Evolutionary conservation across 768 basidiomycete species (phyloP).

Genomic region (Hirschioporus abietinus): DNA sequence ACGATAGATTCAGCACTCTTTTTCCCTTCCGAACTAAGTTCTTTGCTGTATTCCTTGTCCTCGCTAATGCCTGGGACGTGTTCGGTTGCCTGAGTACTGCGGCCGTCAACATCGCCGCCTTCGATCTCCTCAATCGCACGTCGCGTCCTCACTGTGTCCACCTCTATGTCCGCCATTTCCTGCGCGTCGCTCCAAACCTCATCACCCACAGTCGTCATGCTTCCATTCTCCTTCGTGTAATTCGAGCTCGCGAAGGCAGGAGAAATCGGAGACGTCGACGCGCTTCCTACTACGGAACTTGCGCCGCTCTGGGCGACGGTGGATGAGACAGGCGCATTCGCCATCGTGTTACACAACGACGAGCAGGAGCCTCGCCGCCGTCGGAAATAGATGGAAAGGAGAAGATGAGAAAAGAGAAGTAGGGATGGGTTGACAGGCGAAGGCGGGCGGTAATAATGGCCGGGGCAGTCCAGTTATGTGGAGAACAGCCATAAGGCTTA

Average conservation of each 20-base stretch:
- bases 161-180: conserved; percentile 30
- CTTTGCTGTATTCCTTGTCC: conserved; percentile 5
- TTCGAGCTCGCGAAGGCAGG: not conserved
- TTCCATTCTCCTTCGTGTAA: not conserved
- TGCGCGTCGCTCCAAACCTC: conserved; percentile 35
- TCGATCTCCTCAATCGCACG: conserved; percentile 22
- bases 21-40: not conserved
- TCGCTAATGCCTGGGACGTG: conserved; percentile 11
- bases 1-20: conserved; percentile 8
- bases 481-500: not conserved
- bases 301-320: not conserved
- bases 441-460: not conserved
- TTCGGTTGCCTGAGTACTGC: conserved; percentile 24
- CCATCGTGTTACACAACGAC: not conserved
- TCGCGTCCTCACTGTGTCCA: conserved; percentile 20
- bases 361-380: not conserved
- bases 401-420: not conserved
- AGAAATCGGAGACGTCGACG: not conserved
- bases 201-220: conserved; percentile 14
- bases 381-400: not conserved
- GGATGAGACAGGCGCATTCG: not conserved
- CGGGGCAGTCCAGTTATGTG: not conserved
- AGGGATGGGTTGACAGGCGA: not conserved
- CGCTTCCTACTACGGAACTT: not conserved
- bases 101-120: conserved; percentile 18